A percentile compares a stretch with the other conserved stretches of the same genome.
phyloP scores from a whole-genome alignment of 805 yeast species.

The Yamadazyma endophytica region DNA sequence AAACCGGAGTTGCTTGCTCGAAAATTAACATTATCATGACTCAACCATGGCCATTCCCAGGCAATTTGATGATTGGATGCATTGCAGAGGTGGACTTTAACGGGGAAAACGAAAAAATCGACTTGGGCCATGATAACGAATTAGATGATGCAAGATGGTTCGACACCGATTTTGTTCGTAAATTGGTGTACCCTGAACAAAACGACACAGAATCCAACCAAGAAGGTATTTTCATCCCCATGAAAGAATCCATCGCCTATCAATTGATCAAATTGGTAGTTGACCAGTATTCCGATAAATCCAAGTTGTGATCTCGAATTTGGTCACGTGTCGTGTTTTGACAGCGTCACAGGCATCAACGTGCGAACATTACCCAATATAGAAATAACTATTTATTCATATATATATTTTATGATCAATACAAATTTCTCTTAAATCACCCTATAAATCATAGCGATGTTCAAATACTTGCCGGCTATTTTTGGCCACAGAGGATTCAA shows the following conservation, averaged over 20 bases:
- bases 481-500: conserved; percentile 44
- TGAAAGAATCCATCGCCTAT: conserved; percentile 40
- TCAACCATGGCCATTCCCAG: conserved; percentile 99
- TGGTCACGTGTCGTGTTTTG: too few relatives aligned
- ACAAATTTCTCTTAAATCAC: too few relatives aligned
- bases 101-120: conserved; percentile 58
- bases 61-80: conserved; percentile 91
- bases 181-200: conserved; percentile 26
- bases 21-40: conserved; percentile 61
- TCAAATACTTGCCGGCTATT: conserved; percentile 23
- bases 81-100: conserved; percentile 71
- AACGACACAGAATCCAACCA: conserved; percentile 23
- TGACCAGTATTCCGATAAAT: conserved; percentile 14
- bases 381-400: too few relatives aligned
- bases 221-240: conserved; percentile 39
- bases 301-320: conserved; percentile 2
- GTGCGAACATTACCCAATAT: too few relatives aligned
- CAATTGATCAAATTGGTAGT: conserved; percentile 39
- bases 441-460: too few relatives aligned
- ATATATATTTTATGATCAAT: too few relatives aligned
- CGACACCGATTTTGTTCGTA: conserved; percentile 47
- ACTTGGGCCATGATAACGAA: conserved; percentile 82
- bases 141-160: conserved; percentile 86
- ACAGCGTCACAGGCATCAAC: too few relatives aligned
- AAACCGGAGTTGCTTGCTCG: conserved; percentile 72